Evolutionary conservation across 208 protist species (phyloP).

Genomic region (Wallacemonas collosoma): DNA sequence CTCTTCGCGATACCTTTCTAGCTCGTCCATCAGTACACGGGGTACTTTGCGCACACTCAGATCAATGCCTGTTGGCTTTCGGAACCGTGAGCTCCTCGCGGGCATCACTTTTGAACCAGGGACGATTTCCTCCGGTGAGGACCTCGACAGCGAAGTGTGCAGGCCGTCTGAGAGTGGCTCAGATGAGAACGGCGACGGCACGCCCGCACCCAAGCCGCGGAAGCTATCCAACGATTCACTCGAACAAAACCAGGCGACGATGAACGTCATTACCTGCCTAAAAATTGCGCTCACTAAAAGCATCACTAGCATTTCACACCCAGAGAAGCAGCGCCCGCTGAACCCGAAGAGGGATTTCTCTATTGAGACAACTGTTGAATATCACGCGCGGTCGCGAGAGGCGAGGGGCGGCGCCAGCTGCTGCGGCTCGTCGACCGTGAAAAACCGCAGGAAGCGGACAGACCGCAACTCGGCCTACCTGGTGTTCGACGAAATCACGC

Average conservation of each 20-base stretch:
- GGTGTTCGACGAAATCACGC: slow-evolving; percentile 8
- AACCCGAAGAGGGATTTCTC: slow-evolving; percentile 83
- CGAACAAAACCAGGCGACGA: slow-evolving; percentile 49
- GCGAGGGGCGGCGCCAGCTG: slow-evolving; percentile 12
- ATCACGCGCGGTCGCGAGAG: slow-evolving; percentile 20
- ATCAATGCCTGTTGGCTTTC: slow-evolving; percentile 5
- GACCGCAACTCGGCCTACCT: slow-evolving; percentile 1
- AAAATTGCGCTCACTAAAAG: slow-evolving; percentile 76
- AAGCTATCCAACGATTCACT: not conserved
- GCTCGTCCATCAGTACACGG: too few relatives aligned
- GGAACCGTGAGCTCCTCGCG: slow-evolving; percentile 74
- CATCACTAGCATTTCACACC: slow-evolving; percentile 81
- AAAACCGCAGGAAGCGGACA: not conserved
- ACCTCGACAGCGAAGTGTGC: slow-evolving; percentile 22
- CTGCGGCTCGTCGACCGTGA: slow-evolving; percentile 40
- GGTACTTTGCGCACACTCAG: not conserved
- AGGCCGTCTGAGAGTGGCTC: slow-evolving; percentile 9
- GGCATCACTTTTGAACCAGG: slow-evolving; percentile 58
- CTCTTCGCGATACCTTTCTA: too few relatives aligned
- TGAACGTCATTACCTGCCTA: slow-evolving; percentile 75
- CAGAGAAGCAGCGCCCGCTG: slow-evolving; percentile 80
- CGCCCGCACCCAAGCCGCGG: not conserved
- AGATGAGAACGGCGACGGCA: slow-evolving; percentile 21
- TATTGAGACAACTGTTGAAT: slow-evolving; percentile 67
- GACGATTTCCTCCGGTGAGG: slow-evolving; percentile 26